A percentile compares a stretch with the other conserved stretches of the same genome.
phyloP scores from a whole-genome alignment of 257 asterid species.

The Sherardia arvensis region DNA sequence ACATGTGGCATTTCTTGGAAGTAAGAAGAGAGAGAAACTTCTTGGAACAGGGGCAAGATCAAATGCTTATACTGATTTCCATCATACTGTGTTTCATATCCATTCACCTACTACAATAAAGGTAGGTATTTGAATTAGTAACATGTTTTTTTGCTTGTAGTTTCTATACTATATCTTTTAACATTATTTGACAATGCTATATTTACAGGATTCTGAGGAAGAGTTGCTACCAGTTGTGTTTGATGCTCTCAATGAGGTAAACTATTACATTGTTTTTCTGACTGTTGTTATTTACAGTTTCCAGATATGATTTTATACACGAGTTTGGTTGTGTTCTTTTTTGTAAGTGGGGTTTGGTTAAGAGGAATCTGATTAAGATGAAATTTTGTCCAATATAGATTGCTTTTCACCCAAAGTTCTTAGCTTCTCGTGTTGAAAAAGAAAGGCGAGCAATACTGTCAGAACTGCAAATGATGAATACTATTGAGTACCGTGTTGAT shows the following conservation, averaged over 20 bases:
- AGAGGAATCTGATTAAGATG: conserved; percentile 5
- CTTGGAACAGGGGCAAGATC: conserved; percentile 99
- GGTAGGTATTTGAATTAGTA: conserved; percentile 32
- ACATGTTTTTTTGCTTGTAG: conserved; percentile 11
- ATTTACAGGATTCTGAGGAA: conserved; percentile 68
- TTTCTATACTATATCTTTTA: background rate
- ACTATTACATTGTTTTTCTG: background rate
- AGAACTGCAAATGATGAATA: conserved; percentile 98
- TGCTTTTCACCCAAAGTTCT: conserved; percentile 92
- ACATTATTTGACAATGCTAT: background rate
- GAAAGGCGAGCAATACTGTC: conserved; percentile 94
- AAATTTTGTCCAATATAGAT: conserved; percentile 38
- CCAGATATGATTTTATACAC: background rate
- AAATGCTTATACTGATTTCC: conserved; percentile 98
- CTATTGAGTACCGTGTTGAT: conserved; percentile 99
- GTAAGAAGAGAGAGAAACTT: conserved; percentile 98
- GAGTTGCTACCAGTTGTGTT: conserved; percentile 90
- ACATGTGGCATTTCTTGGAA: conserved; percentile 99
- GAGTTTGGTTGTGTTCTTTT: conserved; percentile 4
- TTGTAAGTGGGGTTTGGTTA: background rate
- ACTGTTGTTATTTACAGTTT: background rate
- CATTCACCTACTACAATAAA: conserved; percentile 88
- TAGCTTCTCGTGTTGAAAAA: conserved; percentile 91
- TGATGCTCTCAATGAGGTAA: conserved; percentile 96
- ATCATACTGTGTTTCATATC: conserved; percentile 97